phyloP scores from a whole-genome alignment of 768 basidiomycete genomes.

The Brasilioporus rufonigricans region DNA sequence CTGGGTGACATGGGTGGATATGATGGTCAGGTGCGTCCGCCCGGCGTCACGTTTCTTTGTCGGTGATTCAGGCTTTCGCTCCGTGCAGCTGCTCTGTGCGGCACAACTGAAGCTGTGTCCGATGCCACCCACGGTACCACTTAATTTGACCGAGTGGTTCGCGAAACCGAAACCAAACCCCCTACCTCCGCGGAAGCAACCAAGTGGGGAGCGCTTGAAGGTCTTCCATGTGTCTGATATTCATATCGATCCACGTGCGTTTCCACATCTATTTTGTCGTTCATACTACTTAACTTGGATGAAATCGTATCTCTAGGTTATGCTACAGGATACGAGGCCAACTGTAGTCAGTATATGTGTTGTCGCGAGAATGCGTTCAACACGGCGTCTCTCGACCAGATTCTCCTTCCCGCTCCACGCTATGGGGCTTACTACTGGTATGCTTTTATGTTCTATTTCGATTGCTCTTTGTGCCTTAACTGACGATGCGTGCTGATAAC shows the following conservation, averaged over 20 bases:
- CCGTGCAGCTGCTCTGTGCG: constrained; percentile 33
- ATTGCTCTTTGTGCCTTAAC: too few relatives aligned
- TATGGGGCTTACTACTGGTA: constrained; percentile 45
- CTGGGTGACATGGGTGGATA: constrained; percentile 46
- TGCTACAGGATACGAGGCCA: constrained; percentile 65
- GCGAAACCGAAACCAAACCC: constrained; percentile 51
- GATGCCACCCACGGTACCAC: constrained; percentile 37
- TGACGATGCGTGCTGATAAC: not conserved
- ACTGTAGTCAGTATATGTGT: constrained; percentile 64
- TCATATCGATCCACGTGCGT: constrained; percentile 50
- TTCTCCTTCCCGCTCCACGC: constrained; percentile 57
- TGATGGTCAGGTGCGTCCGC: constrained; percentile 43
- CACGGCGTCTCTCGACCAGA: constrained; percentile 41
- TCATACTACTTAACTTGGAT: too few relatives aligned
- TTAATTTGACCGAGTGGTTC: constrained; percentile 50
- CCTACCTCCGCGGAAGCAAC: constrained; percentile 38
- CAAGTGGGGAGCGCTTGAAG: constrained; percentile 45
- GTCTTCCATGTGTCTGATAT: constrained; percentile 49
- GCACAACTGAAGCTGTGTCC: constrained; percentile 37
- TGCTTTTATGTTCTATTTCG: not conserved
- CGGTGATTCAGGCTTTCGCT: not conserved
- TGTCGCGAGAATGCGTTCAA: constrained; percentile 57
- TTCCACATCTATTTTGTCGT: too few relatives aligned
- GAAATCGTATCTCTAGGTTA: constrained; percentile 44
- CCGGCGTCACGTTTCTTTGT: not conserved